Percentiles rank a stretch among this genome's conserved stretches.
These are phyloP conservation scores for Scedosporium minutisporum DNA, from an alignment of 2,329 filamentous ascomycete genomes.

Conservation along the genomic window DNA sequence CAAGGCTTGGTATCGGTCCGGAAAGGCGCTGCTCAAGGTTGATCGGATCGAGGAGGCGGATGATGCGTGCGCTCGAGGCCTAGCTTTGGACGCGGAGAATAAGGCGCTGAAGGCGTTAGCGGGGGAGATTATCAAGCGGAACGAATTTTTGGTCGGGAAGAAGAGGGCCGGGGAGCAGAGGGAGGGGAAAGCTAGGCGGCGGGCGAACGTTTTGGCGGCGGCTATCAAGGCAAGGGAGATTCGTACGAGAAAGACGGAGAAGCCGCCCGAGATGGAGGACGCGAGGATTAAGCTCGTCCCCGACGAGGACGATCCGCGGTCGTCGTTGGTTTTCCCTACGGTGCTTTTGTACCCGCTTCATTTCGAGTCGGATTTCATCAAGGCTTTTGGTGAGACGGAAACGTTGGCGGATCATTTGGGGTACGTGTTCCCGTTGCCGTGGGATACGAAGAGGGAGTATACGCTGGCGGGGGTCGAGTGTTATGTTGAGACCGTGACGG, in stretches of 20 bases:
- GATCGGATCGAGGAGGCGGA: constrained; percentile 71
- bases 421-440: constrained; percentile 82
- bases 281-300: constrained; percentile 60
- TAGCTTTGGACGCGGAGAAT: constrained; percentile 64
- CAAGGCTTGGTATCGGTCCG: constrained; percentile 86
- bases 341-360: constrained; percentile 78
- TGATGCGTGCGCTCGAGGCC: constrained; percentile 65
- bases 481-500: constrained; percentile 73
- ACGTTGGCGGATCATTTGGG: constrained; percentile 65
- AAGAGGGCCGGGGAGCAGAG: constrained; percentile 47
- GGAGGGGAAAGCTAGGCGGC: constrained; percentile 41
- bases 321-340: constrained; percentile 64
- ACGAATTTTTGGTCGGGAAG: constrained; percentile 43
- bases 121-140: constrained; percentile 52
- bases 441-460: constrained; percentile 67
- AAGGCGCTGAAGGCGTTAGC: constrained; percentile 52
- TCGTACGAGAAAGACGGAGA: constrained; percentile 51
- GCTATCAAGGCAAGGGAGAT: constrained; percentile 65
- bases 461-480: constrained; percentile 61
- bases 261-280: constrained; percentile 82
- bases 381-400: constrained; percentile 71
- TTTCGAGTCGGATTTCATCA: constrained; percentile 82
- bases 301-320: constrained; percentile 59
- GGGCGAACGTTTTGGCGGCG: constrained; percentile 52
- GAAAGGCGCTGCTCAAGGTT: constrained; percentile 66